phyloP scores from a whole-genome alignment of 2,329 filamentous ascomycete species.

The Nigrospora osmanthi region DNA sequence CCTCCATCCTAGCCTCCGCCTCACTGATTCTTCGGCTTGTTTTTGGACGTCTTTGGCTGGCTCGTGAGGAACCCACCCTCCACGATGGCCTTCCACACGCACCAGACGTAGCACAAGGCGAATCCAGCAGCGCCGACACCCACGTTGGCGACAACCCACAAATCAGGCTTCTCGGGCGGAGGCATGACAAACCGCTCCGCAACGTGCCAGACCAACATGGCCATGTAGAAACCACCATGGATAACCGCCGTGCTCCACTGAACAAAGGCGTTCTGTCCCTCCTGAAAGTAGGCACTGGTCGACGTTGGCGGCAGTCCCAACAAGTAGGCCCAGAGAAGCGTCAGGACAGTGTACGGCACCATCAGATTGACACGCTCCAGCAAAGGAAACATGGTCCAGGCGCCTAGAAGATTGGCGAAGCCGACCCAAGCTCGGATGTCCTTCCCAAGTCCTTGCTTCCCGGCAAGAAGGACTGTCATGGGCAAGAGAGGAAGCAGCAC shows the following conservation, averaged over 20 bases:
- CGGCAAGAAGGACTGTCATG: constrained; percentile 81
- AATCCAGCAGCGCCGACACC: constrained; percentile 81
- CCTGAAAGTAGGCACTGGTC: constrained; percentile 57
- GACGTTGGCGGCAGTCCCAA: constrained; percentile 78
- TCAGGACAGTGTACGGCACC: constrained; percentile 79
- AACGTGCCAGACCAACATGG: constrained; percentile 77
- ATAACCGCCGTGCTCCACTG: constrained; percentile 57
- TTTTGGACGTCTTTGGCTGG: constrained; percentile 9
- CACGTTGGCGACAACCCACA: constrained; percentile 91
- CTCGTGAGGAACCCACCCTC: constrained; percentile 47
- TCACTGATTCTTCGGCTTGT: constrained; percentile 31
- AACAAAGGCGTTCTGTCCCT: constrained; percentile 34
- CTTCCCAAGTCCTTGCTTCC: constrained; percentile 68
- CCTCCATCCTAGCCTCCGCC: too few species aligned
- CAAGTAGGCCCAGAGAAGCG: constrained; percentile 84
- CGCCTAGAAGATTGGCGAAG: constrained; percentile 85
- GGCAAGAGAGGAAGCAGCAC: constrained; percentile 86
- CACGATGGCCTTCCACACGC: constrained; percentile 58
- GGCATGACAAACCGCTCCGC: constrained; percentile 61
- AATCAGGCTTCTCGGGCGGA: constrained; percentile 73
- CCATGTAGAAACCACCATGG: constrained; percentile 68
- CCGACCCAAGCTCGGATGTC: constrained; percentile 83
- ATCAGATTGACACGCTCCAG: constrained; percentile 76
- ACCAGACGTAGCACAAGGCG: constrained; percentile 85
- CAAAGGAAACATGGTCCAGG: constrained; percentile 91